Conservation (phyloP, 805 yeast genomes). For the Lachancea mirantina region DNA sequence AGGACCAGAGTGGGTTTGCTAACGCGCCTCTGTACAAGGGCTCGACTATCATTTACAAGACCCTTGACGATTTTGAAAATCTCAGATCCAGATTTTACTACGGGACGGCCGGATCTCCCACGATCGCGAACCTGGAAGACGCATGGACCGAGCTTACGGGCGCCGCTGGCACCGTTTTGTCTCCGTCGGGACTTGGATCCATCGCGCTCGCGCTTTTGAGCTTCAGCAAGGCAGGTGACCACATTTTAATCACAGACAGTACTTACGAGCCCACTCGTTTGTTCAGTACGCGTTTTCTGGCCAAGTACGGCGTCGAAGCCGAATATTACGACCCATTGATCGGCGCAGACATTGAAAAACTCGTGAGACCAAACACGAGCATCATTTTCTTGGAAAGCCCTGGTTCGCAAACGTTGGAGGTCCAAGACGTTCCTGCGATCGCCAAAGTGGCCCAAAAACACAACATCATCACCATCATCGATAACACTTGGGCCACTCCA, state of each 20-base stretch:
- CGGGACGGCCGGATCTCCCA: slow-evolving; percentile 13
- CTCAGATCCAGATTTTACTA: slow-evolving; percentile 9
- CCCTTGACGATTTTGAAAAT: slow-evolving; percentile 8
- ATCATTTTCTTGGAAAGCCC: slow-evolving; percentile 13
- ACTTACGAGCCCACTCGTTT: slow-evolving; percentile 11
- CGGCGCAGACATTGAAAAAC: slow-evolving; percentile 9
- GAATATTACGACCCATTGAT: slow-evolving; percentile 12
- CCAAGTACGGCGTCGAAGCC: slow-evolving; percentile 7
- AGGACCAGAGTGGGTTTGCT: slow-evolving; percentile 11
- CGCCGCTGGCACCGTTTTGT: slow-evolving; percentile 12
- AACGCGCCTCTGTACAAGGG: slow-evolving; percentile 13
- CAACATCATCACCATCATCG: slow-evolving; percentile 10
- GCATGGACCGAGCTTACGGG: slow-evolving; percentile 12
- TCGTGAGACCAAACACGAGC: slow-evolving; percentile 9
- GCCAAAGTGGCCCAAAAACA: slow-evolving; percentile 9
- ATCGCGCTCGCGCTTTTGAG: slow-evolving; percentile 10
- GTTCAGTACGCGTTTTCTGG: slow-evolving; percentile 7
- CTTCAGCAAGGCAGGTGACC: slow-evolving; percentile 10
- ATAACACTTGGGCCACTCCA: slow-evolving; percentile 16
- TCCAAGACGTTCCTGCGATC: slow-evolving; percentile 11
- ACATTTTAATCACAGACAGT: slow-evolving; percentile 10
- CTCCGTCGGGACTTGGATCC: slow-evolving; percentile 13
- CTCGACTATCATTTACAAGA: slow-evolving; percentile 11
- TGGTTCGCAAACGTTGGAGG: slow-evolving; percentile 12
- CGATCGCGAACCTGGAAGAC: slow-evolving; percentile 11